These are phyloP conservation scores for Aristolochia contorta DNA, from an alignment of 164 flowering plant species.

Conservation along the genomic window DNA sequence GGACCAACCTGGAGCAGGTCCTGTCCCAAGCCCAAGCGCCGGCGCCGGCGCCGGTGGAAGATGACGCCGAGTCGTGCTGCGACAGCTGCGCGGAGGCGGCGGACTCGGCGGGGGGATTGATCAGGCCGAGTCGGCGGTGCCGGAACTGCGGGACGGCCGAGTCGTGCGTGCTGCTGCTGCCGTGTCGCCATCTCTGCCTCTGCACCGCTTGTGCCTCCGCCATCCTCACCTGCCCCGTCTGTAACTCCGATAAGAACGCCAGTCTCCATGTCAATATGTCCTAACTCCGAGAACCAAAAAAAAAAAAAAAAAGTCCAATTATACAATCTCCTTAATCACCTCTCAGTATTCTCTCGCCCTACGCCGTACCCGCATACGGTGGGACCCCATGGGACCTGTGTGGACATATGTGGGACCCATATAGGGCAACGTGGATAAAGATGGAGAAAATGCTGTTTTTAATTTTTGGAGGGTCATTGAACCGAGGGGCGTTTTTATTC, in stretches of 20 bases:
- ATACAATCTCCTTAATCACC: too few species aligned
- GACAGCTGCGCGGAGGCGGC: conserved; percentile 16
- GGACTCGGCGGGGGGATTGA: conserved; percentile 12
- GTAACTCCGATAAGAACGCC: conserved; percentile 36
- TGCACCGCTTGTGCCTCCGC: conserved; percentile 40
- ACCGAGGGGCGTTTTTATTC: too few species aligned
- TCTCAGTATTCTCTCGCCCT: too few species aligned
- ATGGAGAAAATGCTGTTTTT: too few species aligned
- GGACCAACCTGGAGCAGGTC: conserved; percentile 47
- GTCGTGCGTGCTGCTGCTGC: conserved; percentile 47
- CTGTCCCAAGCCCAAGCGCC: conserved; percentile 33
- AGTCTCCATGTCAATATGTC: conserved; percentile 41
- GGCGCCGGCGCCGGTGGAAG: conserved; percentile 7
- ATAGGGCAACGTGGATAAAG: too few species aligned
- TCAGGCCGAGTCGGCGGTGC: conserved; percentile 13
- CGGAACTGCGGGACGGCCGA: conserved; percentile 28
- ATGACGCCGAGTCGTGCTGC: conserved; percentile 17
- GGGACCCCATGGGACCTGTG: too few species aligned
- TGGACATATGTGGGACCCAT: too few species aligned
- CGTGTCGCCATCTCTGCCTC: conserved; percentile 60
- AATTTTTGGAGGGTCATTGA: too few species aligned
- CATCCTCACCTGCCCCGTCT: conserved; percentile 46
- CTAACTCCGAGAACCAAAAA: conserved; percentile 4
- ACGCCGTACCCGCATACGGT: too few species aligned
- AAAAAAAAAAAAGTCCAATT: conserved; percentile 1